Evolutionary conservation across 306 rosid genomes (phyloP).

Genomic region (Trifolium dubium): DNA sequence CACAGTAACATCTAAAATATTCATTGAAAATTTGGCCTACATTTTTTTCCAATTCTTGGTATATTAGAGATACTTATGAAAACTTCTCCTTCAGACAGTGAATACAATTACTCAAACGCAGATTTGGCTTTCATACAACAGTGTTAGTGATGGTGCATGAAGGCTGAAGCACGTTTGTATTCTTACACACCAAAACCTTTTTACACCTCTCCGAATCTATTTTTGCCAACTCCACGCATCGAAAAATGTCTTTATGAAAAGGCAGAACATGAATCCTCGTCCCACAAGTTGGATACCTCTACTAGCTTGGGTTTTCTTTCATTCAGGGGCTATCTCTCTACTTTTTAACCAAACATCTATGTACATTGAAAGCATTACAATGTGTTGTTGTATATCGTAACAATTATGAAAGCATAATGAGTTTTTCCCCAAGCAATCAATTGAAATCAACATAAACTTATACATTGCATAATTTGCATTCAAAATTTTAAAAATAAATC

Average conservation of each 20-base stretch:
- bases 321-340: neutral
- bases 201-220: neutral
- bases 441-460: neutral
- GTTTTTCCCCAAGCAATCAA: neutral
- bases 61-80: neutral
- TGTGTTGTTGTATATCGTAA: neutral
- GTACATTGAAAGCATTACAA: neutral
- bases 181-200: neutral
- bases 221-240: neutral
- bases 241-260: neutral
- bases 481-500: neutral
- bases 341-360: neutral
- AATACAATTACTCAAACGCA: neutral
- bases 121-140: too few species aligned
- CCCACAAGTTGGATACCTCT: neutral
- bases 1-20: too few species aligned
- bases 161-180: too few species aligned
- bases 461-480: neutral
- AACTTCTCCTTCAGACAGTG: neutral
- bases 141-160: too few species aligned
- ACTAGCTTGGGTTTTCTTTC: neutral
- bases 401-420: neutral
- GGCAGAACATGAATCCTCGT: neutral
- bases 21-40: neutral
- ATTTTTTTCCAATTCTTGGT: neutral